Conservation (phyloP, 2,329 filamentous ascomycete species). For the Harringtonia aguacate region DNA sequence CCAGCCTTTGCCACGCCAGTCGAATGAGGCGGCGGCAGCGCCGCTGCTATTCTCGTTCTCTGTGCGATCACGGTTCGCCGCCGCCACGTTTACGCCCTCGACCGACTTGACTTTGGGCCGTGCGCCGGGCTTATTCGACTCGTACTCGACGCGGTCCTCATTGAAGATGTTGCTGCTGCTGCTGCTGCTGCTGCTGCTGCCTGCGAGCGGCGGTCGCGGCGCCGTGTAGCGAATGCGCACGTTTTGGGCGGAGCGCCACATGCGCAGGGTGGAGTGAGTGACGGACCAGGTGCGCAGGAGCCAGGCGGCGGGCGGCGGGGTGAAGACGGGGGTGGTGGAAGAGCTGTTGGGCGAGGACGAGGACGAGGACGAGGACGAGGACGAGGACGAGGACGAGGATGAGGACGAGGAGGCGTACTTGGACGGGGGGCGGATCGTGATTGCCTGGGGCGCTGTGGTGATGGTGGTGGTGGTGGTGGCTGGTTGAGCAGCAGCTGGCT, state of each 20-base stretch:
- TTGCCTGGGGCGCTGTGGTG: not conserved
- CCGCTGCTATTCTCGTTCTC: too few species aligned
- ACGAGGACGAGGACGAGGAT: constrained; percentile 13
- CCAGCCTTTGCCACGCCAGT: constrained; percentile 71
- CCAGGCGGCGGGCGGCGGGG: constrained; percentile 43
- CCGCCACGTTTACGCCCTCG: constrained; percentile 52
- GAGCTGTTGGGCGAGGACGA: too few species aligned
- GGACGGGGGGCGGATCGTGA: constrained; percentile 35
- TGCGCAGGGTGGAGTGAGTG: constrained; percentile 63
- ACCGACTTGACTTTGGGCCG: constrained; percentile 43
- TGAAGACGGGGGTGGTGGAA: constrained; percentile 23
- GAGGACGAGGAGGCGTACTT: constrained; percentile 28
- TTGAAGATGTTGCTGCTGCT: too few species aligned
- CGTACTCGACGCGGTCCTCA: constrained; percentile 65
- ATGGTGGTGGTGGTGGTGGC: not conserved
- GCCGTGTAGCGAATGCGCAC: constrained; percentile 67
- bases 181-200: constrained; percentile 21
- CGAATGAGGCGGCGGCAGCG: constrained; percentile 32
- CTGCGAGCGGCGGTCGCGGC: too few species aligned
- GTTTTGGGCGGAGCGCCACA: constrained; percentile 75
- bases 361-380: too few species aligned
- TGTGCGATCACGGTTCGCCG: too few species aligned
- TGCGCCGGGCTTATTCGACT: constrained; percentile 35
- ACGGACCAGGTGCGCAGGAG: constrained; percentile 61
- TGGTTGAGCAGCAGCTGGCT: not conserved